Conservation (phyloP, 352 stramenopile species). For the Phytopythium boreale region DNA sequence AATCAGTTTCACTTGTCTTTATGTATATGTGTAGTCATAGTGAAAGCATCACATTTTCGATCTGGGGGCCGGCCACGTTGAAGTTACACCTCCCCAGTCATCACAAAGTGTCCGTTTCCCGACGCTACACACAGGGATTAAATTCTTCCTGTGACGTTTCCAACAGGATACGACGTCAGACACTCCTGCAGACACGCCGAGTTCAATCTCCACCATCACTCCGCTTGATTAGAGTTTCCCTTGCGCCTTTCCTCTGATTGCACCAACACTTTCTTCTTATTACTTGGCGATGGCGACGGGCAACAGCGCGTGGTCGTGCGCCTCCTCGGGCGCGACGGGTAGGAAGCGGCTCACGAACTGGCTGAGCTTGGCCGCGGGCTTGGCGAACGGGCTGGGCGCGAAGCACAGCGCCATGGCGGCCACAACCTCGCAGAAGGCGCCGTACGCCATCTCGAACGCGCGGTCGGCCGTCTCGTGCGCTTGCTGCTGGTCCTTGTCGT, state of each 20-base stretch:
- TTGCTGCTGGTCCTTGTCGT: slow-evolving; percentile 14
- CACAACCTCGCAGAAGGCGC: slow-evolving; percentile 69
- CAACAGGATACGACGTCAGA: too few relatives aligned
- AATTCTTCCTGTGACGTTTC: background rate
- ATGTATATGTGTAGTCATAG: too few relatives aligned
- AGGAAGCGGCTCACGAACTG: slow-evolving; percentile 73
- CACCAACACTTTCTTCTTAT: too few relatives aligned
- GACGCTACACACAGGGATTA: too few relatives aligned
- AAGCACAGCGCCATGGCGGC: slow-evolving; percentile 49
- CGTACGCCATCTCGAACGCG: slow-evolving; percentile 64
- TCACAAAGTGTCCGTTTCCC: background rate
- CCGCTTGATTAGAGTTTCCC: background rate
- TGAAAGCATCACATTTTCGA: too few relatives aligned
- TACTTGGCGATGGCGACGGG: background rate
- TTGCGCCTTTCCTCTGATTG: background rate
- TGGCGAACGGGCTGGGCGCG: slow-evolving; percentile 66
- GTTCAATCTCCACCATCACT: too few relatives aligned
- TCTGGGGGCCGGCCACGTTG: background rate
- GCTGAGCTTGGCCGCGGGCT: slow-evolving; percentile 45
- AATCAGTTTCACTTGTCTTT: background rate
- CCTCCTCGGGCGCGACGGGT: slow-evolving; percentile 57
- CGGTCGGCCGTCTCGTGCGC: slow-evolving; percentile 7
- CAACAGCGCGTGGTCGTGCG: slow-evolving; percentile 22
- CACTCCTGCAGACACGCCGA: too few relatives aligned
- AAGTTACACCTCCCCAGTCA: background rate